These are phyloP conservation scores for Cryphonectria nitschkei DNA, from an alignment of 2,329 filamentous ascomycete species.

Conservation along the genomic window DNA sequence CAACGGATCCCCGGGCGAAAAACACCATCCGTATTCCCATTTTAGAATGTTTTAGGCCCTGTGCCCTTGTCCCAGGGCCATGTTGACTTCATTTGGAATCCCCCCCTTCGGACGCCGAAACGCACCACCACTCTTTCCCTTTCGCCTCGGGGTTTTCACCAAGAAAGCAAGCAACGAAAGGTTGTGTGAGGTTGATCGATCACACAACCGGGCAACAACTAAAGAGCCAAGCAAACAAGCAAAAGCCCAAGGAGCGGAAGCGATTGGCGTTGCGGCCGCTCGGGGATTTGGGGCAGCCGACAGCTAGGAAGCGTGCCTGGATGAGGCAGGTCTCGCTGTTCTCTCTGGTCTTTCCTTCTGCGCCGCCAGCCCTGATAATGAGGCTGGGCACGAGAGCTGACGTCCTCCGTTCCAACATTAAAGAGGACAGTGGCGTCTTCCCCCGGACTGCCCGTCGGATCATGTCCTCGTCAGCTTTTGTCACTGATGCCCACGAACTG, in stretches of 20 bases:
- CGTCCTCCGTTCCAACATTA: not conserved
- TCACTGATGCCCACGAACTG: not conserved
- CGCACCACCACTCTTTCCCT: constrained; percentile 14
- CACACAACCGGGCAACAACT: not conserved
- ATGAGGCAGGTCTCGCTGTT: constrained; percentile 14
- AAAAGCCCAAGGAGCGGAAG: not conserved
- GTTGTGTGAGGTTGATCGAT: not conserved
- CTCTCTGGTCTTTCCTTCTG: not conserved
- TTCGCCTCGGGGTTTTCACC: constrained; percentile 5
- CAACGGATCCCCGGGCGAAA: constrained; percentile 16
- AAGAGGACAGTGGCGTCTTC: not conserved
- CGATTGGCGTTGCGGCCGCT: constrained; percentile 13
- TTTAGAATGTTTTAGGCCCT: constrained; percentile 15
- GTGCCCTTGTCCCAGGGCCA: not conserved
- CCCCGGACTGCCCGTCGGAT: not conserved
- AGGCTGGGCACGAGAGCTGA: not conserved
- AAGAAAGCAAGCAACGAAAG: not conserved
- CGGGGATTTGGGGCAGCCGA: constrained; percentile 19
- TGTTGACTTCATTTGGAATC: not conserved
- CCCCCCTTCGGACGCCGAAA: constrained; percentile 19
- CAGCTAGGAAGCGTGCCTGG: not conserved
- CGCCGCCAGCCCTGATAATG: not conserved
- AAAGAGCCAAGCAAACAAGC: not conserved
- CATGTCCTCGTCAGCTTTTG: not conserved
- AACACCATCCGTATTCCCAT: constrained; percentile 14